phyloP scores from a whole-genome alignment of 495 filamentous ascomycete genomes.

The Terfezia boudieri region DNA sequence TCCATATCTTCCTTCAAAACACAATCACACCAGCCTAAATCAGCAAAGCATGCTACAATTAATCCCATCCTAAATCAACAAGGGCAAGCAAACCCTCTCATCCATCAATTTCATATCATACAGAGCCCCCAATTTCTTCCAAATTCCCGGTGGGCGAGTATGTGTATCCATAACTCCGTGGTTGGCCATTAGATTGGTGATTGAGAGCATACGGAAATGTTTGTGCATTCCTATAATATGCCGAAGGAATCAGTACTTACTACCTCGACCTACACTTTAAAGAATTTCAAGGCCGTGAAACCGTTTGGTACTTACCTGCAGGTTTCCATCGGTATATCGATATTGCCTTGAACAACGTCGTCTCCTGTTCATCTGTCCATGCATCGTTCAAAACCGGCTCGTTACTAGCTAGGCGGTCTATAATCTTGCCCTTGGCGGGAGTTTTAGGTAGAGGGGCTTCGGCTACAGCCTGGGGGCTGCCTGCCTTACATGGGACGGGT shows the following conservation, averaged over 20 bases:
- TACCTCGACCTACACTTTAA: too few relatives aligned
- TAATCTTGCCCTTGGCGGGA: too few relatives aligned
- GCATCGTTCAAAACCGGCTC: constrained; percentile 38
- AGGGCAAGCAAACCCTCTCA: constrained; percentile 29
- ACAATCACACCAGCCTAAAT: too few relatives aligned
- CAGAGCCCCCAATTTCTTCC: constrained; percentile 60
- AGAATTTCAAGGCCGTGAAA: too few relatives aligned
- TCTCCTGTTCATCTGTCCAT: constrained; percentile 93
- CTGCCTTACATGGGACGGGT: constrained; percentile 3
- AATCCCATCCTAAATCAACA: too few relatives aligned
- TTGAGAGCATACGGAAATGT: constrained; percentile 66
- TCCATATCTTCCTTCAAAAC: too few relatives aligned
- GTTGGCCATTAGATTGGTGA: constrained; percentile 63
- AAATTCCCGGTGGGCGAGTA: constrained; percentile 74
- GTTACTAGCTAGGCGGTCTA: not conserved
- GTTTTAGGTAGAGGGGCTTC: not conserved
- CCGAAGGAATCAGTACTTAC: too few relatives aligned
- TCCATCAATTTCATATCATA: constrained; percentile 81
- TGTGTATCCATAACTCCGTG: constrained; percentile 69
- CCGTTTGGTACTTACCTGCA: constrained; percentile 36
- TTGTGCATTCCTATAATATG: too few relatives aligned
- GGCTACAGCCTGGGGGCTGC: constrained; percentile 15
- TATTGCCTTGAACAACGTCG: constrained; percentile 67
- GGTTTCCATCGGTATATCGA: constrained; percentile 71
- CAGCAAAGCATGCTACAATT: too few relatives aligned